A percentile compares a stretch with the other conserved stretches of the same genome.
phyloP scores from a whole-genome alignment of 108 stramenopile genomes.

The Schizochytrium sp. region DNA sequence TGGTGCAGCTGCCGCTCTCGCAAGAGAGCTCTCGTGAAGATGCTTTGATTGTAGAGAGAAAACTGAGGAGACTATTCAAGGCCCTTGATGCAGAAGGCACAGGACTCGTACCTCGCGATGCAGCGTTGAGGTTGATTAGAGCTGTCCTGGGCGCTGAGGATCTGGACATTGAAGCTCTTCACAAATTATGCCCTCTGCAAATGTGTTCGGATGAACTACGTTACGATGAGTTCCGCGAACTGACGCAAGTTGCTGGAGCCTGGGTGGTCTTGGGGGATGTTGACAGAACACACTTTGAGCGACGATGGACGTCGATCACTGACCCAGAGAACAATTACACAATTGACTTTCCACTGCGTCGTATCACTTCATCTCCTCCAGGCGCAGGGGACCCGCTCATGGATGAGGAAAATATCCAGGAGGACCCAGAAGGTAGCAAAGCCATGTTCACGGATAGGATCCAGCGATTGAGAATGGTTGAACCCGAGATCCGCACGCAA shows the following conservation, averaged over 20 bases:
- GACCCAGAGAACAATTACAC: constrained; percentile 59
- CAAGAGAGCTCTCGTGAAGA: neutral
- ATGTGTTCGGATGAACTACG: neutral
- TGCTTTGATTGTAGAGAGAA: neutral
- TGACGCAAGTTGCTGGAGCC: constrained; percentile 28
- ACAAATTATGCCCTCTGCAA: neutral
- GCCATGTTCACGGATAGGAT: constrained; percentile 40
- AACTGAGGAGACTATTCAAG: neutral
- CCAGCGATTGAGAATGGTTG: neutral
- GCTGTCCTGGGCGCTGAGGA: constrained; percentile 10
- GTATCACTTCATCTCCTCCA: neutral
- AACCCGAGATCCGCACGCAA: constrained; percentile 10
- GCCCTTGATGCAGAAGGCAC: constrained; percentile 6
- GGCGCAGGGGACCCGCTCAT: constrained; percentile 5
- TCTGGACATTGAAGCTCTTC: constrained; percentile 32
- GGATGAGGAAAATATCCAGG: neutral
- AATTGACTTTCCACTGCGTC: constrained; percentile 30
- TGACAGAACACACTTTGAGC: constrained; percentile 54
- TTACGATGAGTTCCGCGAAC: constrained; percentile 42
- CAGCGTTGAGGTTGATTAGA: neutral
- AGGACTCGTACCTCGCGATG: neutral
- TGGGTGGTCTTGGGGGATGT: constrained; percentile 7
- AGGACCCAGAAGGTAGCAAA: constrained; percentile 11
- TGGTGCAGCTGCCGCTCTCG: constrained; percentile 23
- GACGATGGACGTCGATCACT: constrained; percentile 49